These are phyloP conservation scores for Candida pseudoviswanathii DNA, from an alignment of 1,139 yeast genomes.

Conservation along the genomic window DNA sequence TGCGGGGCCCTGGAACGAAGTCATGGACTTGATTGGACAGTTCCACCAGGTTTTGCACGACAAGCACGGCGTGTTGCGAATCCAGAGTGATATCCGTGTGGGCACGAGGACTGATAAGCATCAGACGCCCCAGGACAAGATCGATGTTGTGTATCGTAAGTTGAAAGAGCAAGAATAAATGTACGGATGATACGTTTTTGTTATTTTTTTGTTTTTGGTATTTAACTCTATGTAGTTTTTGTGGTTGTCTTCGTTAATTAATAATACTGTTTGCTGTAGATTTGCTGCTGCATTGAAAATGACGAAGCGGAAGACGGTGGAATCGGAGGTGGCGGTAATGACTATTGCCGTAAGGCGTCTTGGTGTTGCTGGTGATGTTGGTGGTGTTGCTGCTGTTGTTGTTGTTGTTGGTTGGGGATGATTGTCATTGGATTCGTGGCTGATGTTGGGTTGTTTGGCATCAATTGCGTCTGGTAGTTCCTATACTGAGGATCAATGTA, in stretches of 20 bases:
- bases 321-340: conserved; percentile 5
- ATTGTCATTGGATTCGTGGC: conserved; percentile 31
- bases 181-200: too few relatives aligned
- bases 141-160: conserved; percentile 59
- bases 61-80: conserved; percentile 63
- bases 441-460: not conserved
- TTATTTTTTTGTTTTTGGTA: not conserved
- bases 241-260: not conserved
- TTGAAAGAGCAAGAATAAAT: conserved; percentile 20
- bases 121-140: conserved; percentile 68
- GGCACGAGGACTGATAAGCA: conserved; percentile 77
- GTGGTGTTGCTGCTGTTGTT: conserved; percentile 1
- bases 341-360: not conserved
- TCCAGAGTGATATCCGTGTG: conserved; percentile 82
- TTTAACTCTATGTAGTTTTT: not conserved
- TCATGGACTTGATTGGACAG: conserved; percentile 76
- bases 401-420: not conserved
- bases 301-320: conserved; percentile 3
- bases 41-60: conserved; percentile 72
- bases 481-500: conserved; percentile 7
- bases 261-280: conserved; percentile 4
- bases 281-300: conserved; percentile 5
- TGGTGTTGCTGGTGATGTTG: conserved; percentile 1
- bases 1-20: conserved; percentile 92
- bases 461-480: conserved; percentile 5